These are phyloP conservation scores for Phytophthora citrophthora DNA, from an alignment of 352 stramenopile genomes.

Conservation along the genomic window DNA sequence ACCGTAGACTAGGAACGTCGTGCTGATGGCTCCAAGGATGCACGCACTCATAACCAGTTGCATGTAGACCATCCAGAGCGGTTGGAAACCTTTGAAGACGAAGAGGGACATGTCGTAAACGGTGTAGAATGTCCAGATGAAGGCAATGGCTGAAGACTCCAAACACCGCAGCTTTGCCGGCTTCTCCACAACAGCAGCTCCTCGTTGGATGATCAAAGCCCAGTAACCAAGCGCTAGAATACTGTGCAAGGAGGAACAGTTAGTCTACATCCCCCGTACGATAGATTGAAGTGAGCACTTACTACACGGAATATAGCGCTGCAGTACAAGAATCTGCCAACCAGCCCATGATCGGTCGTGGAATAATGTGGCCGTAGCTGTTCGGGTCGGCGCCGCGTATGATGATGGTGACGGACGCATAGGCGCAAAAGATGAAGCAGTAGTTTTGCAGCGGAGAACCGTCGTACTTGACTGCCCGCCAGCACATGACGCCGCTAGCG, in stretches of 20 bases:
- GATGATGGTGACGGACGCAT: slow-evolving; percentile 41
- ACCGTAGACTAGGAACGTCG: slow-evolving; percentile 40
- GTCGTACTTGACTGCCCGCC: slow-evolving; percentile 28
- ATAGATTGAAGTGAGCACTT: slow-evolving; percentile 10
- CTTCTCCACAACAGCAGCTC: slow-evolving; percentile 33
- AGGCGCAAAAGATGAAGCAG: slow-evolving; percentile 38
- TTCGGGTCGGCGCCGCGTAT: slow-evolving; percentile 38
- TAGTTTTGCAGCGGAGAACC: slow-evolving; percentile 33
- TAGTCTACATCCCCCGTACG: not conserved
- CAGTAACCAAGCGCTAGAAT: slow-evolving; percentile 66
- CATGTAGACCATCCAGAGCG: slow-evolving; percentile 35
- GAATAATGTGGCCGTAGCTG: slow-evolving; percentile 40
- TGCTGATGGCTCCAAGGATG: slow-evolving; percentile 40
- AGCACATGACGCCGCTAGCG: slow-evolving; percentile 33
- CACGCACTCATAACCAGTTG: slow-evolving; percentile 33
- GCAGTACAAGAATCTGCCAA: slow-evolving; percentile 45
- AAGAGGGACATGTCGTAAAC: slow-evolving; percentile 41
- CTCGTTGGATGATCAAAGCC: slow-evolving; percentile 60
- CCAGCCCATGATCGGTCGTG: slow-evolving; percentile 28
- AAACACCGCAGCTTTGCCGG: slow-evolving; percentile 31
- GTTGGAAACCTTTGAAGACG: slow-evolving; percentile 43
- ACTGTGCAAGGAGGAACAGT: slow-evolving; percentile 15
- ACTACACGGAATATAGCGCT: slow-evolving; percentile 49
- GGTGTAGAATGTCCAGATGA: slow-evolving; percentile 55
- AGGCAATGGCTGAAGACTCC: slow-evolving; percentile 30